These are phyloP conservation scores for Ogataea pini DNA, from an alignment of 805 yeast genomes.

Conservation along the genomic window DNA sequence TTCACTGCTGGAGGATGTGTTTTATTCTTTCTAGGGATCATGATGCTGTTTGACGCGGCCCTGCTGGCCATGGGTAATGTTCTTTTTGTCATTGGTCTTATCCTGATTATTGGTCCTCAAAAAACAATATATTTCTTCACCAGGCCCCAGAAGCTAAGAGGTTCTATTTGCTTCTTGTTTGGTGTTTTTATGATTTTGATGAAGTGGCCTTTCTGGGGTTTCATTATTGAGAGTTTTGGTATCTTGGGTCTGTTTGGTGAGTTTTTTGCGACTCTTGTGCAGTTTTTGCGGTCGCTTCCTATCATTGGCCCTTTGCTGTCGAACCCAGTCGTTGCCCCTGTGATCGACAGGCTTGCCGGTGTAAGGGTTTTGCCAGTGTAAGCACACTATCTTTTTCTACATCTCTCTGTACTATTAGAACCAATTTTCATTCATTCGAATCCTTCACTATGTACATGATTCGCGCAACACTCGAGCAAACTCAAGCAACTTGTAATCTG, in stretches of 20 bases:
- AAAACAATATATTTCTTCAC: constrained; percentile 82
- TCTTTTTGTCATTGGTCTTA: constrained; percentile 75
- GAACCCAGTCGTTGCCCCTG: constrained; percentile 81
- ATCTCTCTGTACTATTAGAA: constrained; percentile 16
- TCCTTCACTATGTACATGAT: background rate
- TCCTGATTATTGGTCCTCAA: constrained; percentile 83
- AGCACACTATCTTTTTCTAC: background rate
- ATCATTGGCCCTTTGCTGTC: constrained; percentile 82
- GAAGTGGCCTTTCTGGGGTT: constrained; percentile 82
- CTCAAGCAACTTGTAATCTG: constrained; percentile 63
- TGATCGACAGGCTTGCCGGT: constrained; percentile 63
- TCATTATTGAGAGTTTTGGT: constrained; percentile 83
- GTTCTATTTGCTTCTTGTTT: constrained; percentile 71
- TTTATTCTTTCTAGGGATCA: constrained; percentile 77
- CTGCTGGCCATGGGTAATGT: constrained; percentile 88
- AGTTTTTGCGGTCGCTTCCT: constrained; percentile 85
- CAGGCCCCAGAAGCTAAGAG: constrained; percentile 83
- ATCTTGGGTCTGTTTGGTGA: constrained; percentile 87
- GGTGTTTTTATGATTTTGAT: constrained; percentile 77
- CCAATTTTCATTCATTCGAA: too few relatives aligned
- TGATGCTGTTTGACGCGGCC: constrained; percentile 86
- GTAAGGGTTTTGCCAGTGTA: constrained; percentile 66
- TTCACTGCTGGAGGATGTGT: constrained; percentile 84
- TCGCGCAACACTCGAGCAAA: constrained; percentile 20
- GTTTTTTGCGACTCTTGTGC: constrained; percentile 84